phyloP scores from a whole-genome alignment of 2,329 filamentous ascomycete species.

The Pseudogymnoascus sp. region DNA sequence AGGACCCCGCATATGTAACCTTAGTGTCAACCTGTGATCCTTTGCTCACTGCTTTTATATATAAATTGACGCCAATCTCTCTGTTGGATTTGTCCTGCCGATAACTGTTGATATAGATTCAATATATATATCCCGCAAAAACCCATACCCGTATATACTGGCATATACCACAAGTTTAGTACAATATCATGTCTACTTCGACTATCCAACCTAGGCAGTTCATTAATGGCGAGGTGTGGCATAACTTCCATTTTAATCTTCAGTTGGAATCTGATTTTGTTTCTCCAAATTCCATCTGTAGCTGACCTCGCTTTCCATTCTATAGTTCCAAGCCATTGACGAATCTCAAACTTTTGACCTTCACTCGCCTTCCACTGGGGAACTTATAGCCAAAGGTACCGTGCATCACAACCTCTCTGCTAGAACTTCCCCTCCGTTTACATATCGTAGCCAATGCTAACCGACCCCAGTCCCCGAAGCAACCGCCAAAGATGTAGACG shows the following conservation, averaged over 20 bases:
- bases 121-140: not conserved
- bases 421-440: no score
- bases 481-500: slow-evolving; percentile 36
- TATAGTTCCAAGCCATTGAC: not conserved
- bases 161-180: not conserved
- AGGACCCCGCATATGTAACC: slow-evolving; percentile 4
- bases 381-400: not conserved
- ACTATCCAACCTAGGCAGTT: slow-evolving; percentile 12
- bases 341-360: not conserved
- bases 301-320: not conserved
- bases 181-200: not conserved
- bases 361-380: not conserved
- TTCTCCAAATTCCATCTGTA: not conserved
- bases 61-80: not conserved
- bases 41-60: not conserved
- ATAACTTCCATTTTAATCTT: not conserved
- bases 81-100: not conserved
- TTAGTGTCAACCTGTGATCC: not conserved
- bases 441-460: not conserved
- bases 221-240: slow-evolving; percentile 12
- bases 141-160: not conserved
- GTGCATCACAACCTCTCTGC: not conserved
- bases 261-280: not conserved
- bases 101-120: not conserved
- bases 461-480: slow-evolving; percentile 32